phyloP scores from a whole-genome alignment of 2,329 filamentous ascomycete species.

The Paraphaeosphaeria minitans region DNA sequence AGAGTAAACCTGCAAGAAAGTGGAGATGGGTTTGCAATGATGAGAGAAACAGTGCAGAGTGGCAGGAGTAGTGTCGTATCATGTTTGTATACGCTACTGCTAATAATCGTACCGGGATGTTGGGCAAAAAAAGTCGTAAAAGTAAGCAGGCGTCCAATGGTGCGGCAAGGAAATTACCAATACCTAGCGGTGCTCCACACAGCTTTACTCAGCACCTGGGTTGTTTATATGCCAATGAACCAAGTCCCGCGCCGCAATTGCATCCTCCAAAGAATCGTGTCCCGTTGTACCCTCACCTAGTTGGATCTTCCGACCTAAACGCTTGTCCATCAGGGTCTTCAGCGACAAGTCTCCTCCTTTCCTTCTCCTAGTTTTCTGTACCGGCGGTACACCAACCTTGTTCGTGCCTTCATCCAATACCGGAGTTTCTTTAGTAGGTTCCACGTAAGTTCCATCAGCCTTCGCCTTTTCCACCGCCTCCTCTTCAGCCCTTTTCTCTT shows the following conservation, averaged over 20 bases:
- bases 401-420: background rate
- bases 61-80: background rate
- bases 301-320: constrained; percentile 84
- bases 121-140: background rate
- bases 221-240: constrained; percentile 72
- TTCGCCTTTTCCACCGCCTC: background rate
- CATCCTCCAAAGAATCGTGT: constrained; percentile 91
- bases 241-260: constrained; percentile 84
- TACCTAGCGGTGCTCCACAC: background rate
- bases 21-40: background rate
- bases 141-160: too few species aligned
- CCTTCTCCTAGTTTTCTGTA: constrained; percentile 8
- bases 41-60: background rate
- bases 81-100: background rate
- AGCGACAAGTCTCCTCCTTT: constrained; percentile 47
- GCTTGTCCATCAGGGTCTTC: constrained; percentile 84
- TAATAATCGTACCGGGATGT: background rate
- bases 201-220: constrained; percentile 2
- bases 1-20: constrained; percentile 4
- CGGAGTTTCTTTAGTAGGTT: background rate
- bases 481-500: constrained; percentile 11
- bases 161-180: background rate
- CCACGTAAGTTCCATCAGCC: constrained; percentile 5
- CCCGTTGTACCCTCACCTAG: constrained; percentile 65
- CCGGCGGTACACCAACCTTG: background rate